These are phyloP conservation scores for Poa annua DNA, from an alignment of 176 grass and related monocot genomes.

Conservation along the genomic window DNA sequence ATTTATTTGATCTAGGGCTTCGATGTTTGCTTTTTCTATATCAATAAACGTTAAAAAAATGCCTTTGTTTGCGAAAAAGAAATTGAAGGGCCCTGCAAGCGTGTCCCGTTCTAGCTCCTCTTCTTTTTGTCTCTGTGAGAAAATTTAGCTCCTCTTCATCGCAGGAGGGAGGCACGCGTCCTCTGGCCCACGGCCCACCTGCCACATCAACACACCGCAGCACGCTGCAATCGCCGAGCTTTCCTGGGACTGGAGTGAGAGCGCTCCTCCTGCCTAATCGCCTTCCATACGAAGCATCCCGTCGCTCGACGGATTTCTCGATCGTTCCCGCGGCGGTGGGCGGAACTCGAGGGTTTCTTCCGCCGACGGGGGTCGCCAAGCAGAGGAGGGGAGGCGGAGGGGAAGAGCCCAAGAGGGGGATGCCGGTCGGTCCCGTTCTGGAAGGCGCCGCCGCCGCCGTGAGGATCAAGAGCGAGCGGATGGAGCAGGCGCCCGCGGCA, in stretches of 20 bases:
- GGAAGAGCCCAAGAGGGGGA: neutral
- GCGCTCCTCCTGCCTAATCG: neutral
- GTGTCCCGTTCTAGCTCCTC: neutral
- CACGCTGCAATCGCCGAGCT: conserved; percentile 7
- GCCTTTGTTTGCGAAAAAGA: too few relatives aligned
- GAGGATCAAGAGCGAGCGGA: neutral
- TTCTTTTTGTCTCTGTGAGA: neutral
- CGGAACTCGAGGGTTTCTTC: neutral
- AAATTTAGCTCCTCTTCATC: neutral
- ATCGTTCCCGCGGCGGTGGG: neutral
- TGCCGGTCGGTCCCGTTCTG: neutral
- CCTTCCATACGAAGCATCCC: conserved; percentile 9
- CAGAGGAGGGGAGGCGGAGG: neutral
- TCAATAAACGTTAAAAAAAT: too few relatives aligned
- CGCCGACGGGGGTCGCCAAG: neutral
- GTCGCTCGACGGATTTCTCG: neutral
- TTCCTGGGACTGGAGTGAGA: neutral
- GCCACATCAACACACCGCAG: conserved; percentile 6
- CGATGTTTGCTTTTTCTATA: too few relatives aligned
- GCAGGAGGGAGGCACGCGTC: neutral
- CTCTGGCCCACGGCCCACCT: neutral
- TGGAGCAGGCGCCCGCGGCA: neutral
- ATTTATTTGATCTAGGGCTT: too few relatives aligned
- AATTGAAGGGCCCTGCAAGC: neutral
- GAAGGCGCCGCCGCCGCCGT: neutral